These are phyloP conservation scores for Blastobotrys petasosporus DNA, from an alignment of 1,139 yeast species.

Conservation along the genomic window DNA sequence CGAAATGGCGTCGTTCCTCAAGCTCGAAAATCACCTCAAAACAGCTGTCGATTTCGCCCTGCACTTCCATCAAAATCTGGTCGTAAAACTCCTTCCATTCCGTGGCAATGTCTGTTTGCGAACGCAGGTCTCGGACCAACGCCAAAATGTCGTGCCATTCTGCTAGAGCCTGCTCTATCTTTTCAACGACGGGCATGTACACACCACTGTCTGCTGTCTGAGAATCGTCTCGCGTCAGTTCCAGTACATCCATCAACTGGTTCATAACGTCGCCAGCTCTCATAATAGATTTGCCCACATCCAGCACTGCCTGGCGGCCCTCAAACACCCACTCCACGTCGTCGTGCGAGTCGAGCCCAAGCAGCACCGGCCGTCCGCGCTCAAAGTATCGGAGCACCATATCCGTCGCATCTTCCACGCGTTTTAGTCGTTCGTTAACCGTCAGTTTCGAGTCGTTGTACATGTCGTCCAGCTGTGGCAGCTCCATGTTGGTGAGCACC, in stretches of 20 bases:
- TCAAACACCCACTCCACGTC: constrained; percentile 45
- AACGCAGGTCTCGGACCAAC: constrained; percentile 37
- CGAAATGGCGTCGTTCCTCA: constrained; percentile 26
- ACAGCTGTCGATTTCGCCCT: constrained; percentile 47
- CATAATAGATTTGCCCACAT: constrained; percentile 40
- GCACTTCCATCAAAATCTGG: constrained; percentile 47
- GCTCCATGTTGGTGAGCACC: constrained; percentile 12
- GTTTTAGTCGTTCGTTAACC: not conserved
- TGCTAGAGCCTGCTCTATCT: constrained; percentile 24
- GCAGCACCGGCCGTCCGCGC: constrained; percentile 20
- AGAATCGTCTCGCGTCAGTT: constrained; percentile 21
- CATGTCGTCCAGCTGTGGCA: constrained; percentile 13
- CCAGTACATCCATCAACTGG: constrained; percentile 39
- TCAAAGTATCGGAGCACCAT: constrained; percentile 21
- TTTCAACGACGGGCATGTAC: constrained; percentile 18
- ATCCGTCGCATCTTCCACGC: constrained; percentile 16
- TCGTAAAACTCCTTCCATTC: constrained; percentile 55
- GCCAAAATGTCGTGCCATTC: constrained; percentile 41
- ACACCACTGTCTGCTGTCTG: constrained; percentile 14
- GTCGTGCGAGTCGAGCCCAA: constrained; percentile 22
- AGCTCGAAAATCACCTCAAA: constrained; percentile 32
- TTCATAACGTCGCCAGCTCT: constrained; percentile 46
- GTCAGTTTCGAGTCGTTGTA: not conserved
- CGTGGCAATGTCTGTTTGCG: constrained; percentile 47
- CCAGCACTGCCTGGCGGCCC: constrained; percentile 42